phyloP scores from a whole-genome alignment of 257 asterid genomes.

The Fraxinus pennsylvanica region DNA sequence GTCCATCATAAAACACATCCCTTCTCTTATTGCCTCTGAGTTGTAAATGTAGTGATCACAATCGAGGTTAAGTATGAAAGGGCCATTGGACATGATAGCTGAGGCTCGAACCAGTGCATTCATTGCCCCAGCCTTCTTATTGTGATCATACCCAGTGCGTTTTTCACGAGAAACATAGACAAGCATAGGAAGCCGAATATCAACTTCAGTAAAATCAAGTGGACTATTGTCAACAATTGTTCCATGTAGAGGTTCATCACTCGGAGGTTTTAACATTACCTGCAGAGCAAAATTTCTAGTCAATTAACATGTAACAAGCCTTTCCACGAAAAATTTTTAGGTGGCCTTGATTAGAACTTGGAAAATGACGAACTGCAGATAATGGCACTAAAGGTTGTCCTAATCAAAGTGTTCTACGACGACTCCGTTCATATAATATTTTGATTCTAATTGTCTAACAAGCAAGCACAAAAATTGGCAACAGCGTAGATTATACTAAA shows the following conservation, averaged over 20 bases:
- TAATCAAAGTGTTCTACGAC: neutral
- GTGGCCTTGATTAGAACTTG: neutral
- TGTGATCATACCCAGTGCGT: conserved; percentile 3
- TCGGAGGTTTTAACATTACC: conserved; percentile 8
- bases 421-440: no score
- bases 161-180: conserved; percentile 7
- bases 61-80: conserved; percentile 5
- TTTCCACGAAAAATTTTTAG: neutral
- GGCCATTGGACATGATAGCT: conserved; percentile 8
- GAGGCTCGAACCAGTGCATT: conserved; percentile 9
- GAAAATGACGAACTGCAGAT: neutral
- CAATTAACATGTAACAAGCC: neutral
- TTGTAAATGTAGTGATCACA: conserved; percentile 4
- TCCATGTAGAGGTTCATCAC: conserved; percentile 6
- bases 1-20: conserved; percentile 8
- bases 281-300: neutral
- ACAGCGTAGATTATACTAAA: no score
- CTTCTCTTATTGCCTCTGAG: conserved; percentile 5
- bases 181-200: conserved; percentile 7
- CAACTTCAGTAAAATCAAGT: conserved; percentile 1
- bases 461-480: neutral
- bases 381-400: neutral
- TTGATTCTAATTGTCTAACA: neutral
- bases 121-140: conserved; percentile 7
- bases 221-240: conserved; percentile 1